phyloP scores from a whole-genome alignment of 495 filamentous ascomycete genomes.

The Trichoderma reesei region DNA sequence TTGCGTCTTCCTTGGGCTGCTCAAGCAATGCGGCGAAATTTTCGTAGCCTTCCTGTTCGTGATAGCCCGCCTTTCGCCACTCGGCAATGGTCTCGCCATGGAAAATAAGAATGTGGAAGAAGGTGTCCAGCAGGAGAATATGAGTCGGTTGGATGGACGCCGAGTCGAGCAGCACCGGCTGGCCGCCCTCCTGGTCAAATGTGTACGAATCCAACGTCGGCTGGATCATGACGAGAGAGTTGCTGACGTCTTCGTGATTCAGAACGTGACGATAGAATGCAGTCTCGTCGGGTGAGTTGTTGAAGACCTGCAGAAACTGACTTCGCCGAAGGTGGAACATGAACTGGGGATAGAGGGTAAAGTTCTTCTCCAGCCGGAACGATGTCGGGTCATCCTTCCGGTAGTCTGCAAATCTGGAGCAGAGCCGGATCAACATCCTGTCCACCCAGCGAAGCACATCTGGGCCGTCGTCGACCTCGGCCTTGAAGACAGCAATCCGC shows the following conservation, averaged over 20 bases:
- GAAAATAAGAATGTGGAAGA: constrained; percentile 99
- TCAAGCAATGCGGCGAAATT: constrained; percentile 86
- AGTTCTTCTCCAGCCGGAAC: constrained; percentile 98
- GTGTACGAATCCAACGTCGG: constrained; percentile 97
- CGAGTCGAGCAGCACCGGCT: constrained; percentile 89
- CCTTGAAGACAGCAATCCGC: constrained; percentile 96
- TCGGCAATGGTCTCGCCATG: constrained; percentile 96
- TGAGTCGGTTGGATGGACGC: constrained; percentile 91
- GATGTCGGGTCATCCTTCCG: constrained; percentile 97
- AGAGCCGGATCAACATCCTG: constrained; percentile 94
- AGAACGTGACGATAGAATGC: constrained; percentile 97
- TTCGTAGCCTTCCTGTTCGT: constrained; percentile 97
- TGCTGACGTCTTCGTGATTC: constrained; percentile 94
- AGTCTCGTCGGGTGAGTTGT: constrained; percentile 98
- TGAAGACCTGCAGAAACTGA: constrained; percentile 98
- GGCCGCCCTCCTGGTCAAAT: constrained; percentile 82
- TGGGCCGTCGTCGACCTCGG: constrained; percentile 97
- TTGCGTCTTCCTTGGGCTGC: constrained; percentile 94
- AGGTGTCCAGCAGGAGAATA: constrained; percentile 91
- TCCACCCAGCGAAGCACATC: constrained; percentile 98
- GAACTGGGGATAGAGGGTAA: constrained; percentile 97
- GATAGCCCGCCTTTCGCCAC: constrained; percentile 97
- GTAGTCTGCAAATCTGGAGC: constrained; percentile 96
- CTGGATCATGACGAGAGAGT: constrained; percentile 98
- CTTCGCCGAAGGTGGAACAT: constrained; percentile 98